Base-by-base conservation (phyloP, 139 green algal genomes). In the Helicosporidium sp. region DNA sequence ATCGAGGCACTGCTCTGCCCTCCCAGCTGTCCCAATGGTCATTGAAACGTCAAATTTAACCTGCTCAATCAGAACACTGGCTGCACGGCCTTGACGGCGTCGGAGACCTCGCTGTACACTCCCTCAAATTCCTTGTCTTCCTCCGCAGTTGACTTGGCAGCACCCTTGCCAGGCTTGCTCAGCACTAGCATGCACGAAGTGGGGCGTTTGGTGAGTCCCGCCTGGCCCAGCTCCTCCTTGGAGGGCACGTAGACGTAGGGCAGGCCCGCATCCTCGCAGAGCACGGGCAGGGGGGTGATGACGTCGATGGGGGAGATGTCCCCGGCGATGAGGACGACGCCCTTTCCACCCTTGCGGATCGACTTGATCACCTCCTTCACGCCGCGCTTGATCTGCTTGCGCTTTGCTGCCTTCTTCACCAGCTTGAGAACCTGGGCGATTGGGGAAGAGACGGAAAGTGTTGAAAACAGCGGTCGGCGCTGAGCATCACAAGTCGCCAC, bases 321-420 rank as follows among this genome's bases (percentile, higher is more conserved):
- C 4, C 84, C 89, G 31, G 88, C 89, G 15, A 98, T 78, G 6
- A 98, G 64, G 62, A 74, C 91, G 4, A 96, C 60, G 28, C 87
- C 88, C 44, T 93, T 91, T 0, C 50, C 48, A 7, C 84, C 82
- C 61, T 97, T 98, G 6, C 87, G 54, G 24, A 98, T 54, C 3
- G 83, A 77, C 57, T 98, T 98, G 7, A 96, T 85, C 2, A 98
- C 89, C 67, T 98, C 89, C 66, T 97, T 97, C 0, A 97, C 88
- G 2, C 89, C 89, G 33, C 89, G 64, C 48, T 92, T 88, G 18
- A 94, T 76, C 46, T 92, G 75, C 71, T 97, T 97, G 4, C 68
- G 56, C 69, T 95, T 96, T 28, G 87, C 73, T 4, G 85, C 87
- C 56, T 87, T 88, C 66, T 91, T 93, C 19, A 68, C 76, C 19